Percentiles rank a stretch among this genome's conserved stretches.
Conservation (phyloP, 495 filamentous ascomycete genomes). For the Trichoderma erinaceum region DNA sequence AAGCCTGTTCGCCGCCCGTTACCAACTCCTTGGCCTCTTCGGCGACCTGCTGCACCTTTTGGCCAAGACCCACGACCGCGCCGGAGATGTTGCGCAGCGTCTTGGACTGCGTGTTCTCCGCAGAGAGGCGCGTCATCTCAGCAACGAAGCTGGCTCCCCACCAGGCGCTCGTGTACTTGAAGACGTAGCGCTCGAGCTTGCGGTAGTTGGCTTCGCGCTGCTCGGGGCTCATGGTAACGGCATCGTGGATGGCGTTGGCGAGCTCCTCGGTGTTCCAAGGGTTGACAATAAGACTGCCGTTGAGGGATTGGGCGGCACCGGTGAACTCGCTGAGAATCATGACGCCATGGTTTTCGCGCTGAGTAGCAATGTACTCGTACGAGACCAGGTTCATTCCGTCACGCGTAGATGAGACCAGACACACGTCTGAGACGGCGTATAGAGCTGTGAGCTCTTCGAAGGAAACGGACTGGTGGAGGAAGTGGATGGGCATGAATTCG, state of each 20-base stretch:
- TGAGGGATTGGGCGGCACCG: constrained; percentile 80
- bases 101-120: constrained; percentile 20
- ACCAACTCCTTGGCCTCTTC: neutral
- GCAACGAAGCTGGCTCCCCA: constrained; percentile 94
- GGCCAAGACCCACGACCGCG: constrained; percentile 11
- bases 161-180: constrained; percentile 90
- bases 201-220: constrained; percentile 74
- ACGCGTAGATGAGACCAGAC: constrained; percentile 82
- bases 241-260: constrained; percentile 75
- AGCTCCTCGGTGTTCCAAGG: constrained; percentile 88
- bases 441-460: constrained; percentile 89
- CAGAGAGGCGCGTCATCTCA: constrained; percentile 61
- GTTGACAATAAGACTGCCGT: constrained; percentile 81
- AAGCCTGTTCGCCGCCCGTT: neutral
- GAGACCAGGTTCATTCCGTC: constrained; percentile 97
- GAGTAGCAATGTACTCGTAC: constrained; percentile 92
- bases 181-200: constrained; percentile 76
- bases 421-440: constrained; percentile 85
- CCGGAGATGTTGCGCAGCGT: constrained; percentile 14
- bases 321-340: constrained; percentile 92
- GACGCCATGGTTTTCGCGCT: constrained; percentile 73
- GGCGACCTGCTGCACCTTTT: constrained; percentile 11
- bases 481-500: constrained; percentile 91
- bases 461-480: constrained; percentile 96
- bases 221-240: constrained; percentile 79